Conservation (phyloP, 129 eudicot species). For the Arctium lappa region DNA sequence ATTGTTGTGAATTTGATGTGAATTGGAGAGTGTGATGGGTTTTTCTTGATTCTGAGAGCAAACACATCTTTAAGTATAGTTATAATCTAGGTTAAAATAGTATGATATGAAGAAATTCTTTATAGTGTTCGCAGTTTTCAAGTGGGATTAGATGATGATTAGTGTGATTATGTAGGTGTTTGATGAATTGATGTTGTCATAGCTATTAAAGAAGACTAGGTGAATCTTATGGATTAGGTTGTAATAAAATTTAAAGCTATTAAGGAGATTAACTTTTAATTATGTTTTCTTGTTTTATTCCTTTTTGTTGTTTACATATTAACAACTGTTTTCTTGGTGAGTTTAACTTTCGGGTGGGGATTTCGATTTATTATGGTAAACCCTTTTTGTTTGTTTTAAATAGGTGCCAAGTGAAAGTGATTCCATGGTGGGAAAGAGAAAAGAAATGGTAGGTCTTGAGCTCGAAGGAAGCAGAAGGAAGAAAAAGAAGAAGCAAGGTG, state of each 20-base stretch:
- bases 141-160: not conserved
- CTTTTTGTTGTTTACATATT: not conserved
- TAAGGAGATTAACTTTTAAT: not conserved
- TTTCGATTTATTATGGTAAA: not conserved
- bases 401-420: slow-evolving; percentile 55
- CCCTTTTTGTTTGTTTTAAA: not conserved
- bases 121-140: not conserved
- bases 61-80: not conserved
- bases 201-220: not conserved
- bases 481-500: slow-evolving; percentile 70
- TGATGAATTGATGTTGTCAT: slow-evolving; percentile 11
- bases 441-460: slow-evolving; percentile 42
- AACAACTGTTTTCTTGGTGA: not conserved
- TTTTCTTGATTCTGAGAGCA: not conserved
- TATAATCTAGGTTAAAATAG: not conserved
- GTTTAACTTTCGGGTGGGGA: not conserved
- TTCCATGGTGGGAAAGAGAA: slow-evolving; percentile 41
- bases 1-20: not conserved
- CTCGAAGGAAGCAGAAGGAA: slow-evolving; percentile 56
- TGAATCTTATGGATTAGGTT: slow-evolving; percentile 3
- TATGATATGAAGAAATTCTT: not conserved
- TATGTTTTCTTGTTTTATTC: not conserved
- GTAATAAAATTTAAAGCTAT: not conserved
- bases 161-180: slow-evolving; percentile 8
- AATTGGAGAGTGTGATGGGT: slow-evolving; percentile 1